Conservation (phyloP, 805 yeast genomes). For the Spathaspora arborariae region DNA sequence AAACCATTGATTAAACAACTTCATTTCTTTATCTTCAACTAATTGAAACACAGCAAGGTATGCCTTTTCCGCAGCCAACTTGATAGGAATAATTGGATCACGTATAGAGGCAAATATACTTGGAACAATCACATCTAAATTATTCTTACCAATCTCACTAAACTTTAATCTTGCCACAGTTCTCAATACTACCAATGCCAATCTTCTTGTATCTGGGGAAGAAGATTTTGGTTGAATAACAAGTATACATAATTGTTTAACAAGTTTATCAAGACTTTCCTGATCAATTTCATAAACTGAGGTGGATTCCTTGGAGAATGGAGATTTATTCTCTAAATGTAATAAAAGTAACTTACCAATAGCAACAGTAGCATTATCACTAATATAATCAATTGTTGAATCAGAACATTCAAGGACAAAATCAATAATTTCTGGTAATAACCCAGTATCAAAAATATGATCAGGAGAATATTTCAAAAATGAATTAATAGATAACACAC, state of each 20-base stretch:
- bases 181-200: conserved; percentile 70
- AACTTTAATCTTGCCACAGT: conserved; percentile 67
- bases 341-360: conserved; percentile 74
- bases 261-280: conserved; percentile 38
- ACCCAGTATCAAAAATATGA: conserved; percentile 52
- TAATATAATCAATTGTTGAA: conserved; percentile 46
- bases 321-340: conserved; percentile 34
- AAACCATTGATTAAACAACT: conserved; percentile 64
- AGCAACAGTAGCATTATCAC: conserved; percentile 76
- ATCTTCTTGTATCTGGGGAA: conserved; percentile 75
- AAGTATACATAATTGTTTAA: conserved; percentile 47
- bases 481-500: conserved; percentile 70
- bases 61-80: conserved; percentile 91
- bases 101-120: conserved; percentile 79
- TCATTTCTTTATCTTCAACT: conserved; percentile 59
- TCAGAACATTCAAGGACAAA: conserved; percentile 45
- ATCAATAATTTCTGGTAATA: conserved; percentile 46
- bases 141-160: conserved; percentile 46
- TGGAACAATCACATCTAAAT: conserved; percentile 58
- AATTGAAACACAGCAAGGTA: conserved; percentile 68
- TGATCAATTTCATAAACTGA: conserved; percentile 37
- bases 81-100: conserved; percentile 86
- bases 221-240: conserved; percentile 53
- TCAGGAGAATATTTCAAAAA: conserved; percentile 74
- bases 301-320: conserved; percentile 12